Evolutionary conservation across 192 early-diverging fungal genomes (phyloP).

Genomic region (Pilaira anomala): DNA sequence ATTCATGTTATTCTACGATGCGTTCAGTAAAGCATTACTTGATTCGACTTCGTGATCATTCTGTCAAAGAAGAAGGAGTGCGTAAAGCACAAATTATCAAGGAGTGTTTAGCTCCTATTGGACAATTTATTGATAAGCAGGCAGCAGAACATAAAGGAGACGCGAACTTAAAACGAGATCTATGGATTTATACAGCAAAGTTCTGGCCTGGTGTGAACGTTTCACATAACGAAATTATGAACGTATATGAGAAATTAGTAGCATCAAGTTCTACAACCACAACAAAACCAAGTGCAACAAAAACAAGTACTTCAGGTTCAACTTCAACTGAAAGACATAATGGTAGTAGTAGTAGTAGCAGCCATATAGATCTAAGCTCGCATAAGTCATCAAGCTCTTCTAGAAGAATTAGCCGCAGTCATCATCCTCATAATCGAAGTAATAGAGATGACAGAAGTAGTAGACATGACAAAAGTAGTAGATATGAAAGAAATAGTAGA

Average conservation of each 20-base stretch:
- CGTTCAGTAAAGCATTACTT: conserved; percentile 62
- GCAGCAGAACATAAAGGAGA: conserved; percentile 29
- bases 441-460: background rate
- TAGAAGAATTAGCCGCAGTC: conserved; percentile 6
- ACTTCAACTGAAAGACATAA: background rate
- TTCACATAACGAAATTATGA: conserved; percentile 48
- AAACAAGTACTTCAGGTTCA: background rate
- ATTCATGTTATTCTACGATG: conserved; percentile 43
- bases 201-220: conserved; percentile 63
- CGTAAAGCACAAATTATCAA: conserved; percentile 49
- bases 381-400: too few relatives aligned
- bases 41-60: conserved; percentile 46
- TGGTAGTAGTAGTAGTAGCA: background rate
- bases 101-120: conserved; percentile 53
- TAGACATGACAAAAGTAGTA: too few relatives aligned
- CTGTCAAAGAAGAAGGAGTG: conserved; percentile 28
- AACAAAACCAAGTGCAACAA: conserved; percentile 6
- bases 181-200: conserved; percentile 69
- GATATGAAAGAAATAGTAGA: too few relatives aligned
- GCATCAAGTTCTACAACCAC: conserved; percentile 9
- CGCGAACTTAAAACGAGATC: conserved; percentile 42
- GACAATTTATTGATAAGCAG: conserved; percentile 49
- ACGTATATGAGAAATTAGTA: conserved; percentile 51
- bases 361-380: too few relatives aligned
- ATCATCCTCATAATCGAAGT: conserved; percentile 27